Conservation (phyloP, 2,329 filamentous ascomycete species). For the Calonectria pauciramosa region DNA sequence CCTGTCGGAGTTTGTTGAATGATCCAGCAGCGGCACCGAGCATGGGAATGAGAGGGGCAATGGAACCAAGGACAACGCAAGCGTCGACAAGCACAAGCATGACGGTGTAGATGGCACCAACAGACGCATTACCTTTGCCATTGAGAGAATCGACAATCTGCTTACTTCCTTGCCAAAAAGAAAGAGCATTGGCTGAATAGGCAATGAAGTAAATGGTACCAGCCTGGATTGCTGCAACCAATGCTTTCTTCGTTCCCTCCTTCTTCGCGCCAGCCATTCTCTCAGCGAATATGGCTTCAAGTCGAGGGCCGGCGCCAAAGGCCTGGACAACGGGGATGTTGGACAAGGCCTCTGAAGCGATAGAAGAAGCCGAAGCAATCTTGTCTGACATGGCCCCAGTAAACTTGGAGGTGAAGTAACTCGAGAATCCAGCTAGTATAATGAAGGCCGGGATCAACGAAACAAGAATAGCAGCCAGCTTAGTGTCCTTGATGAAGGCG, state of each 20-base stretch:
- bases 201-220: conserved; percentile 77
- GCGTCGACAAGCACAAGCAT: conserved; percentile 75
- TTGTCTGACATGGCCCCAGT: conserved; percentile 63
- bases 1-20: conserved; percentile 69
- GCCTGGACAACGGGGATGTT: conserved; percentile 74
- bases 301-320: conserved; percentile 69
- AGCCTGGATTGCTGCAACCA: conserved; percentile 68
- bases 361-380: conserved; percentile 70
- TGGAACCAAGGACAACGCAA: conserved; percentile 73
- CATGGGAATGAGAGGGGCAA: conserved; percentile 73
- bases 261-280: conserved; percentile 64
- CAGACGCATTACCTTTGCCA: conserved; percentile 51
- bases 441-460: conserved; percentile 74
- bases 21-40: conserved; percentile 70
- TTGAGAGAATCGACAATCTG: conserved; percentile 59
- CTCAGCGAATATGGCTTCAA: conserved; percentile 71
- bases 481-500: conserved; percentile 74
- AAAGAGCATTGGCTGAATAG: conserved; percentile 75
- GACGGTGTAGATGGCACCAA: conserved; percentile 71
- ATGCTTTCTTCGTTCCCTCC: conserved; percentile 70
- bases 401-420: conserved; percentile 67
- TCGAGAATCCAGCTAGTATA: conserved; percentile 69
- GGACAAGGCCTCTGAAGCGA: conserved; percentile 73
- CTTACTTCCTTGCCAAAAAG: conserved; percentile 76
- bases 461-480: conserved; percentile 74